Evolutionary conservation across 2,329 filamentous ascomycete genomes (phyloP).

Genomic region (Apiospora phragmitis): DNA sequence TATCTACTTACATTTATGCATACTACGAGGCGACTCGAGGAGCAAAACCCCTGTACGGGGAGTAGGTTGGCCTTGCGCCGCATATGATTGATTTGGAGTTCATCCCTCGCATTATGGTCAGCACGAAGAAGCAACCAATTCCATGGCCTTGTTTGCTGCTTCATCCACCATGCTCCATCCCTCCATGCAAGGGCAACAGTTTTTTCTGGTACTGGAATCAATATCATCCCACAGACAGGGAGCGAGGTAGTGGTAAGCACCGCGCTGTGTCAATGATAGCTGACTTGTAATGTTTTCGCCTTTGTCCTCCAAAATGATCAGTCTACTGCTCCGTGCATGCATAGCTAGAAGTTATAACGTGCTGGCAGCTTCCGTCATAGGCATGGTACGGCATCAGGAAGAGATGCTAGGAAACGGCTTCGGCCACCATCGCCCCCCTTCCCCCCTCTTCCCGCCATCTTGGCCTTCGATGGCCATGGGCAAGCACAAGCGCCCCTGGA

Average conservation of each 20-base stretch:
- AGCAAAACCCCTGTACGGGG: not conserved
- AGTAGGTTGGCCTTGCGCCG: not conserved
- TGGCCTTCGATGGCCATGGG: too few species aligned
- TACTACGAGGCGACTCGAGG: not conserved
- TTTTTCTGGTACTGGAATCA: not conserved
- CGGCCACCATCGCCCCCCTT: not conserved
- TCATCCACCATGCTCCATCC: not conserved
- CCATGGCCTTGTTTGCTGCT: not conserved
- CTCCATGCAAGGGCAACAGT: not conserved
- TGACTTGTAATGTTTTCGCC: not conserved
- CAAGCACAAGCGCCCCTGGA: too few species aligned
- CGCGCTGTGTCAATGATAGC: not conserved
- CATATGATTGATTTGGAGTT: not conserved
- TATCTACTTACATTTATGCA: not conserved
- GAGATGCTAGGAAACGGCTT: not conserved
- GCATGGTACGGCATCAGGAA: not conserved
- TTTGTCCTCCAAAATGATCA: not conserved
- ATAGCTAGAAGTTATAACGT: not conserved
- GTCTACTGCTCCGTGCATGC: not conserved
- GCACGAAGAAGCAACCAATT: not conserved
- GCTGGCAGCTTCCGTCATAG: not conserved
- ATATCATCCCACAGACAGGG: not conserved
- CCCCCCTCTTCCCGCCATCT: too few species aligned
- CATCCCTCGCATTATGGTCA: not conserved
- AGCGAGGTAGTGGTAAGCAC: not conserved